These are phyloP conservation scores for Phyllostachys edulis DNA, from an alignment of 176 grass and related monocot genomes.

Conservation along the genomic window DNA sequence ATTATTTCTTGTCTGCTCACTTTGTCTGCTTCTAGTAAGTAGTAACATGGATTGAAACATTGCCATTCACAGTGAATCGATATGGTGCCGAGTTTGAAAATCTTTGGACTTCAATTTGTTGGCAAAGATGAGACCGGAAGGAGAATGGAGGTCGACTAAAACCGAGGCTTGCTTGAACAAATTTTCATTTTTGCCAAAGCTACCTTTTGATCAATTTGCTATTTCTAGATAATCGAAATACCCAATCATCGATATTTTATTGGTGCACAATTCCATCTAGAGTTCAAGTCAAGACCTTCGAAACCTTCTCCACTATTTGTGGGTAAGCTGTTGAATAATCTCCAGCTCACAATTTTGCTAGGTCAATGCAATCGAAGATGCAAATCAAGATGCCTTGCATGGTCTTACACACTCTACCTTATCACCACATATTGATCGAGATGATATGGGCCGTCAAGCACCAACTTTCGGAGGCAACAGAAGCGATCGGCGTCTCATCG, in stretches of 20 bases:
- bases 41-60: not conserved
- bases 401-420: too few relatives aligned
- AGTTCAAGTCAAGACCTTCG: conserved; percentile 93
- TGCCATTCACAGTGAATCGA: conserved; percentile 57
- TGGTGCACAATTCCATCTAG: conserved; percentile 92
- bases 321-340: conserved; percentile 49
- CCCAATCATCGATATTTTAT: conserved; percentile 79
- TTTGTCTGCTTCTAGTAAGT: not conserved
- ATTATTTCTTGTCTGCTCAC: not conserved
- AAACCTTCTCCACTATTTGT: conserved; percentile 90
- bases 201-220: not conserved
- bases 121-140: conserved; percentile 68
- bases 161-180: not conserved
- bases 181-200: not conserved
- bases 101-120: conserved; percentile 71
- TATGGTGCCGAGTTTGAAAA: conserved; percentile 74
- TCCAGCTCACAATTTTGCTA: not conserved
- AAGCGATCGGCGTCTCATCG: too few relatives aligned
- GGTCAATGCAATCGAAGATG: too few relatives aligned
- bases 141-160: conserved; percentile 65
- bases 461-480: too few relatives aligned
- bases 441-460: too few relatives aligned
- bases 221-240: conserved; percentile 87
- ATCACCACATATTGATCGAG: too few relatives aligned
- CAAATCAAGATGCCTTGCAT: too few relatives aligned